Evolutionary conservation across 1,139 yeast genomes (phyloP).

Genomic region (Yamadazyma taylorii): DNA sequence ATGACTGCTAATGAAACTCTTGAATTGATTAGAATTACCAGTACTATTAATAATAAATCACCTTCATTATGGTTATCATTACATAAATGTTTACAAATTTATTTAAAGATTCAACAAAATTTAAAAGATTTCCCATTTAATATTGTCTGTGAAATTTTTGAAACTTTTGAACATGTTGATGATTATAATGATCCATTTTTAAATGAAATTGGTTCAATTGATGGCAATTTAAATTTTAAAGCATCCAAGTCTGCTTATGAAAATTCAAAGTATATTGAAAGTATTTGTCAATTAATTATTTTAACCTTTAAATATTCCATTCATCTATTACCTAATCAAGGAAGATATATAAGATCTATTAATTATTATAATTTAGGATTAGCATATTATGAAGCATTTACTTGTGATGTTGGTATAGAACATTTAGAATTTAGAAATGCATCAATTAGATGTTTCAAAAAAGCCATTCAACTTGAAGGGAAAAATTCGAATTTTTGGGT

Average conservation of each 20-base stretch:
- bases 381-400: constrained; percentile 53
- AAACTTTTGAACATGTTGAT: constrained; percentile 25
- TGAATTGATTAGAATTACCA: constrained; percentile 45
- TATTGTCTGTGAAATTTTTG: constrained; percentile 34
- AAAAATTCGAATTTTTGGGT: constrained; percentile 77
- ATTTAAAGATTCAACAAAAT: constrained; percentile 44
- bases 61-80: constrained; percentile 56
- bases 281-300: constrained; percentile 26
- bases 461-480: constrained; percentile 69
- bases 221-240: constrained; percentile 11
- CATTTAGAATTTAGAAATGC: constrained; percentile 5
- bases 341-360: constrained; percentile 58
- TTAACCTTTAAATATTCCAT: constrained; percentile 31
- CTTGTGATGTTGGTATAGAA: constrained; percentile 26
- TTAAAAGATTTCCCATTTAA: constrained; percentile 45
- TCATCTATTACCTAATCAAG: constrained; percentile 29
- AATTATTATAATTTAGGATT: constrained; percentile 71
- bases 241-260: constrained; percentile 14
- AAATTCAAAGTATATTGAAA: constrained; percentile 18
- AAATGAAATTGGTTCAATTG: constrained; percentile 14
- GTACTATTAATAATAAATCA: constrained; percentile 34
- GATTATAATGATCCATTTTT: constrained; percentile 53
- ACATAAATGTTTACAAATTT: constrained; percentile 50
- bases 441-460: constrained; percentile 59
- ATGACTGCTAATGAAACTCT: constrained; percentile 48